Evolutionary conservation across 495 filamentous ascomycete genomes (phyloP), one percentile per base, ranked within the genome.

Genomic region (Penicillium pancosmium): DNA sequence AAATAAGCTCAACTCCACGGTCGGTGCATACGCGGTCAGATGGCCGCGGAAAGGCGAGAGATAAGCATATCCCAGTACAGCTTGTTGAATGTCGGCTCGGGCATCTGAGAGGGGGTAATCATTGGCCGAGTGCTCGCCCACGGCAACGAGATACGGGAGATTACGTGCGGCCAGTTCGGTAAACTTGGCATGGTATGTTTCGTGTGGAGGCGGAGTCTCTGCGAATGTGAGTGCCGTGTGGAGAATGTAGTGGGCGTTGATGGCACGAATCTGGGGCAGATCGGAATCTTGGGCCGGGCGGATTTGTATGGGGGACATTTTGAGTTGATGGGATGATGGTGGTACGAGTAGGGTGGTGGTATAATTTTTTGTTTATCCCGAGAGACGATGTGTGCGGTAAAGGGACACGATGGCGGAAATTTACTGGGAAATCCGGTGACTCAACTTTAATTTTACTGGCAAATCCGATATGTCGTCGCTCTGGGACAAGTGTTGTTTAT

Each of bases 1-100:
- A 47, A 69, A 75, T 3, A 74, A 59, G 3, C 56, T 59, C 4
- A 72, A 48, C 48, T 77, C 70, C 0, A 73, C 71, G 0, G 71
- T 72, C 0, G 64, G 47, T 12, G 65, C 70, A 54, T 74, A 71
- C 5, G 71, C 69, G 27, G 67, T 57, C 38, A 62, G 58, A 23
- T 65, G 49, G 9, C 51, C 65, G 8, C 65, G 66, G 19, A 69
- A 71, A 23, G 66, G 62, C 16, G 66, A 63, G 25, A 70, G 58
- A 35, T 66, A 73, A 15, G 65, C 49, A 41, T 68, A 76, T n/a
- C 68, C 67, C 1, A 75, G 49, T 5, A 74, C 55, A 6, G 63
- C 38, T 33, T 54, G 55, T 5, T 40, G 50, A 5, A 55, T 56
- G 3, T 65, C 55, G 0, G 15, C 10, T 48, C 34, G 13, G n/a